Evolutionary conservation across 2,329 filamentous ascomycete genomes (phyloP).

Genomic region (Calcarisporium arbuscula): DNA sequence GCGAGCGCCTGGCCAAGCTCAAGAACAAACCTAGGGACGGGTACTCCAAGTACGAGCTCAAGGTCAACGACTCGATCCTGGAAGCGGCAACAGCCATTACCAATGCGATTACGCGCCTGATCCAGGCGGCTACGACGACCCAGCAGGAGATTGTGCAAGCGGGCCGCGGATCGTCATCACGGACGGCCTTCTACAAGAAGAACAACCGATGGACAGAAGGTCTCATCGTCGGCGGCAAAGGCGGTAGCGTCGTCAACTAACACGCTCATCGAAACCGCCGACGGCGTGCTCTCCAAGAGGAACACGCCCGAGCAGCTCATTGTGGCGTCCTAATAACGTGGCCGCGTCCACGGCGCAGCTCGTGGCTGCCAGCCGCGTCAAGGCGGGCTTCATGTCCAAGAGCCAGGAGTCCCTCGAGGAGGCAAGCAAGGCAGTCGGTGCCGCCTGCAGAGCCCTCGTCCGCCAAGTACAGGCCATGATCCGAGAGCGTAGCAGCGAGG

Average conservation of each 20-base stretch:
- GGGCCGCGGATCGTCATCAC: constrained; percentile 78
- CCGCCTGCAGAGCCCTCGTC: constrained; percentile 80
- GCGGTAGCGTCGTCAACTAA: constrained; percentile 92
- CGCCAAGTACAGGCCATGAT: constrained; percentile 94
- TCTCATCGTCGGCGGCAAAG: constrained; percentile 92
- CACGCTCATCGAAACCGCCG: constrained; percentile 93
- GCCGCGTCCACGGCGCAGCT: constrained; percentile 94
- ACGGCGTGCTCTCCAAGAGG: constrained; percentile 85
- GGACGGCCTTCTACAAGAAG: constrained; percentile 98
- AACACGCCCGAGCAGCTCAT: constrained; percentile 97
- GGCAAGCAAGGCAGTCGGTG: constrained; percentile 87
- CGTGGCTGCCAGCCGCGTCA: constrained; percentile 90
- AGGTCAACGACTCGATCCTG: constrained; percentile 91
- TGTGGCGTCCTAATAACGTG: constrained; percentile 93
- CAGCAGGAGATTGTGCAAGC: constrained; percentile 96
- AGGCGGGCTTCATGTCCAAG: constrained; percentile 97
- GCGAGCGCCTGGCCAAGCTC: constrained; percentile 84
- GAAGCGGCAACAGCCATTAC: constrained; percentile 91
- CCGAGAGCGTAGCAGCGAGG: constrained; percentile 72
- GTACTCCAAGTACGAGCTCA: constrained; percentile 93
- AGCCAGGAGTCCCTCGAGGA: constrained; percentile 87
- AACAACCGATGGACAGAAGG: constrained; percentile 99
- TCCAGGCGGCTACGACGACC: constrained; percentile 87
- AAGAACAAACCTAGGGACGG: constrained; percentile 95
- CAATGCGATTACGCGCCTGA: constrained; percentile 85